Conservation (phyloP, 2,329 filamentous ascomycete species). For the Fusarium vanettenii region DNA sequence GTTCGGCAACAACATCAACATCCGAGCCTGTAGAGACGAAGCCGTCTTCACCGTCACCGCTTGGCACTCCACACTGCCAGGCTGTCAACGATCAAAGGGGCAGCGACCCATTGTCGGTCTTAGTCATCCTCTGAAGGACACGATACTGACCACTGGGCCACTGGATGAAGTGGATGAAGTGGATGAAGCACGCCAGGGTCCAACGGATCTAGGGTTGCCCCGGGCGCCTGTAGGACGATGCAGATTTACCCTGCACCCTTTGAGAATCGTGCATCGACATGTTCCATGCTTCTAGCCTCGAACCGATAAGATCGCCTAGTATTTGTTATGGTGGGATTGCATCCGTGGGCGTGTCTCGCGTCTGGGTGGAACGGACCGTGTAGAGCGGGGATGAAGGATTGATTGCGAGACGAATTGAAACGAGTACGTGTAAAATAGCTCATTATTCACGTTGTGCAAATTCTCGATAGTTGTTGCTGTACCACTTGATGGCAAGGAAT, state of each 20-base stretch:
- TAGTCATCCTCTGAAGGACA: neutral
- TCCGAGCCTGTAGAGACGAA: neutral
- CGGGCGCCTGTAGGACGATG: neutral
- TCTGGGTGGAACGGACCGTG: neutral
- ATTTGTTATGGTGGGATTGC: neutral
- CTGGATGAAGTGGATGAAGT: no score
- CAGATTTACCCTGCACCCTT: neutral
- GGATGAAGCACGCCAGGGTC: neutral
- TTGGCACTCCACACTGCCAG: slow-evolving; percentile 1
- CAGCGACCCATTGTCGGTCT: neutral
- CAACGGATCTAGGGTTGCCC: neutral
- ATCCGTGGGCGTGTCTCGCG: neutral
- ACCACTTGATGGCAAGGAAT: neutral
- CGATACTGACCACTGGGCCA: neutral
- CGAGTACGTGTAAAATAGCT: neutral
- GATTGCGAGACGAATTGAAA: neutral
- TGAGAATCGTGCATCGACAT: slow-evolving; percentile 1
- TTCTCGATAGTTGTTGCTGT: neutral
- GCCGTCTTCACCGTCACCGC: neutral
- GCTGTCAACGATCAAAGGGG: neutral
- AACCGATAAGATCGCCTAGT: neutral
- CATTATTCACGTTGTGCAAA: neutral
- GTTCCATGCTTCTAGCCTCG: neutral
- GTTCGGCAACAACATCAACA: neutral
- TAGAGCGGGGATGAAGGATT: neutral